phyloP scores from a whole-genome alignment of 768 basidiomycete genomes.

The Neoboletus subvelutipes region DNA sequence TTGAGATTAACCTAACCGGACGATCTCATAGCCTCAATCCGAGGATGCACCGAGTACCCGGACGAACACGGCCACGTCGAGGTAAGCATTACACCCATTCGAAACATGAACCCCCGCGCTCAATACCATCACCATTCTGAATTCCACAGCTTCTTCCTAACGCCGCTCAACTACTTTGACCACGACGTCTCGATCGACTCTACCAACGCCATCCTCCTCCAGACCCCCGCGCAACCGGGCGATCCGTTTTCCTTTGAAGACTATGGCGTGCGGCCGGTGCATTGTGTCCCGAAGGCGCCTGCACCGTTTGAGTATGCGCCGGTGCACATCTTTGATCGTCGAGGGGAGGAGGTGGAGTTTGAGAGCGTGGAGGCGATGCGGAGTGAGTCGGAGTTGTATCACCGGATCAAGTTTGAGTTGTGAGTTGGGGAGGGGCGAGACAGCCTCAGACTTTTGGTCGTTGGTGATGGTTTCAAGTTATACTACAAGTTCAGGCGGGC shows the following conservation, averaged over 20 bases:
- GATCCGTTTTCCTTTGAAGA: conserved; percentile 47
- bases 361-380: conserved; percentile 40
- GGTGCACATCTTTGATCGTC: conserved; percentile 34
- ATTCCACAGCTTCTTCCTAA: conserved; percentile 48
- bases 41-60: conserved; percentile 65
- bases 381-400: conserved; percentile 38
- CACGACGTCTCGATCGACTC: conserved; percentile 60
- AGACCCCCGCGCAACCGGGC: conserved; percentile 38
- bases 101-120: neutral
- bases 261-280: conserved; percentile 46
- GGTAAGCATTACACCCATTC: conserved; percentile 42
- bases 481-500: too few relatives aligned
- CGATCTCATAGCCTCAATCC: conserved; percentile 47
- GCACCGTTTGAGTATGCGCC: conserved; percentile 41
- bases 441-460: too few relatives aligned
- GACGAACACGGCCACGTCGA: conserved; percentile 54
- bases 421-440: too few relatives aligned
- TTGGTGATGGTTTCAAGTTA: too few relatives aligned
- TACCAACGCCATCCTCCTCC: conserved; percentile 50
- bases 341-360: conserved; percentile 32
- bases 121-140: neutral
- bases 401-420: conserved; percentile 37
- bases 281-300: conserved; percentile 40
- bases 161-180: conserved; percentile 67
- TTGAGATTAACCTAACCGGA: neutral